Evolutionary conservation across 2,329 filamentous ascomycete species (phyloP).

Genomic region (Nothophoma quercina): DNA sequence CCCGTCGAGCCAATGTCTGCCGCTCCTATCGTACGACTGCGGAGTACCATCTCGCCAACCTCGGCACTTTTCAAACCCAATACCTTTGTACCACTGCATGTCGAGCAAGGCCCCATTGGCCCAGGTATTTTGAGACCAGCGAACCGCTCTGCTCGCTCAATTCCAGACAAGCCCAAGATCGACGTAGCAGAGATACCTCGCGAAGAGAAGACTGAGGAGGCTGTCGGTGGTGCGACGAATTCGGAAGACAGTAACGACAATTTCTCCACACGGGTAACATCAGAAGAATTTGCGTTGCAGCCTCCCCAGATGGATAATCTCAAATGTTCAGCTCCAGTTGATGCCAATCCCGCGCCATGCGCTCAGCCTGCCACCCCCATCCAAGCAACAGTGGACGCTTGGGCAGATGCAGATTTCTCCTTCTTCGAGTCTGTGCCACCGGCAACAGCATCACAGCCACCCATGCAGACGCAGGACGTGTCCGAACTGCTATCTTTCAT

Average conservation of each 20-base stretch:
- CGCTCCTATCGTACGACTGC: constrained; percentile 42
- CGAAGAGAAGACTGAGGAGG: neutral
- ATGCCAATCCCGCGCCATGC: constrained; percentile 1
- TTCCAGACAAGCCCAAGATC: constrained; percentile 16
- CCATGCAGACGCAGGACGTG: constrained; percentile 11
- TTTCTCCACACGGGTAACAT: constrained; percentile 10
- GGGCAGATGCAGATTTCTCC: constrained; percentile 28
- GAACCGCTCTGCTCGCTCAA: constrained; percentile 21
- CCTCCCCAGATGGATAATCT: too few relatives aligned
- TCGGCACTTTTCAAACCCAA: constrained; percentile 42
- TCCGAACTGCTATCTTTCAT: constrained; percentile 39
- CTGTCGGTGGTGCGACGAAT: neutral
- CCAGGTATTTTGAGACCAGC: constrained; percentile 37
- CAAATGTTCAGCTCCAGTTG: too few relatives aligned
- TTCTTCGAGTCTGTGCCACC: constrained; percentile 42
- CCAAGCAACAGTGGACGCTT: constrained; percentile 20
- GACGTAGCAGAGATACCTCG: neutral
- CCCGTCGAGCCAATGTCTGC: constrained; percentile 33
- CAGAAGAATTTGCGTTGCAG: neutral
- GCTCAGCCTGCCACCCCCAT: constrained; percentile 5
- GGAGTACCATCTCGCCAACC: constrained; percentile 44
- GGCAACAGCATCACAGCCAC: constrained; percentile 1
- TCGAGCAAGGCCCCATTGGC: constrained; percentile 40
- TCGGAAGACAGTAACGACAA: neutral
- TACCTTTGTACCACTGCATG: constrained; percentile 35